Conservation (phyloP, 1,284 basidiomycete species). For the Naganishia sp. region DNA sequence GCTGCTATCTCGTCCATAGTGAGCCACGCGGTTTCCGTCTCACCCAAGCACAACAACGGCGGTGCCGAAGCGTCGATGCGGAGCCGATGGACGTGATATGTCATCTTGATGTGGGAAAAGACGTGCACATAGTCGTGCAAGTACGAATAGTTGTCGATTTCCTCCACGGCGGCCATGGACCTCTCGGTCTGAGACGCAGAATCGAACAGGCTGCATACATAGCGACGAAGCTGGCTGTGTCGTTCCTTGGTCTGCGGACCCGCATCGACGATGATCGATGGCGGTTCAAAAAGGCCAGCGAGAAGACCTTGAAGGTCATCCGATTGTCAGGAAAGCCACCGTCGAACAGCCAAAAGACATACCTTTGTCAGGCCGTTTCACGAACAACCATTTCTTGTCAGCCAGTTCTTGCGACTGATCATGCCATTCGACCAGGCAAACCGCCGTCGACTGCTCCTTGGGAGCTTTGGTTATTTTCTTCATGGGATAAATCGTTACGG, state of each 20-base stretch:
- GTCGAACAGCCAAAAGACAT: conserved; percentile 32
- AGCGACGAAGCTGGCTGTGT: conserved; percentile 5
- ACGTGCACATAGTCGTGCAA: conserved; percentile 72
- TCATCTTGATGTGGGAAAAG: conserved; percentile 89
- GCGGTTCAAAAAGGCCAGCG: conserved; percentile 67
- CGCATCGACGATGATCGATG: conserved; percentile 40
- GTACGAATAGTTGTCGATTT: background rate
- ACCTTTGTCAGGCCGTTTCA: conserved; percentile 82
- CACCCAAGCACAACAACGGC: conserved; percentile 7
- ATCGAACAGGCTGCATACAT: conserved; percentile 9
- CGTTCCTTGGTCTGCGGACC: conserved; percentile 16
- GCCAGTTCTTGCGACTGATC: conserved; percentile 39
- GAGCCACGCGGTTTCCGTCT: conserved; percentile 40
- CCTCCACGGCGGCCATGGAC: background rate
- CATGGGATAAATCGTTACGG: conserved; percentile 81
- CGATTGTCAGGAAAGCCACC: too few relatives aligned
- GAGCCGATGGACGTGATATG: conserved; percentile 65
- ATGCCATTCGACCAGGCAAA: conserved; percentile 80
- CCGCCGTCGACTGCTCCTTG: conserved; percentile 79
- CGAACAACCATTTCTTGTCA: conserved; percentile 68
- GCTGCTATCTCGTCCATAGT: conserved; percentile 38
- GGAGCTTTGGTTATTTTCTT: conserved; percentile 78
- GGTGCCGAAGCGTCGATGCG: conserved; percentile 30
- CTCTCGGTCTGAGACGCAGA: background rate
- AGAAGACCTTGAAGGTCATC: conserved; percentile 66